Percentiles rank a stretch among this genome's conserved stretches.
Evolutionary conservation across 179 eudicot species (phyloP).

Genomic region (Drosera spatulata): DNA sequence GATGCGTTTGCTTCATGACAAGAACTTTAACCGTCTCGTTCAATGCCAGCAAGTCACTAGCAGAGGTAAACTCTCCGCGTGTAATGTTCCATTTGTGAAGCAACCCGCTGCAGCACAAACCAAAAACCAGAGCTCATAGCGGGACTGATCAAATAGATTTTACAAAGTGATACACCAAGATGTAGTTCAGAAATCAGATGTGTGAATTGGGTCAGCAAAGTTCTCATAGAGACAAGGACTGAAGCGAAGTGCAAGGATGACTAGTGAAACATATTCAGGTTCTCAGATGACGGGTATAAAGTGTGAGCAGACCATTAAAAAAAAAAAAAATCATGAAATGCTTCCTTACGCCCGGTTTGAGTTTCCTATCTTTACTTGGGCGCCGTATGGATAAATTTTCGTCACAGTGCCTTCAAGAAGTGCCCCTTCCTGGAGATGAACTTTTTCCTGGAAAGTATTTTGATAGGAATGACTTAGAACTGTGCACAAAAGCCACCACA

Average conservation of each 20-base stretch:
- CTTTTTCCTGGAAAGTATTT: constrained; percentile 32
- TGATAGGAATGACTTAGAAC: neutral
- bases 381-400: constrained; percentile 82
- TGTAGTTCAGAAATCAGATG: too few species aligned
- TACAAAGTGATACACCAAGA: too few species aligned
- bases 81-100: constrained; percentile 75
- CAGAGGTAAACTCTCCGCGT: constrained; percentile 32
- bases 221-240: too few species aligned
- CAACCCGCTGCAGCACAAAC: constrained; percentile 54
- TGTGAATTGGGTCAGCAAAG: too few species aligned
- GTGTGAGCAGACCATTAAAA: neutral
- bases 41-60: constrained; percentile 41
- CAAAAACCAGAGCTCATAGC: neutral
- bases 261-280: too few species aligned
- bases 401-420: constrained; percentile 77
- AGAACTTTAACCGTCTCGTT: constrained; percentile 84
- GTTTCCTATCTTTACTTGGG: constrained; percentile 77
- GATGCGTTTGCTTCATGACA: constrained; percentile 63
- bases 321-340: constrained; percentile 5
- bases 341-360: constrained; percentile 59
- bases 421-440: constrained; percentile 62
- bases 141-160: too few species aligned
- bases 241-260: too few species aligned
- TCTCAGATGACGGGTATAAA: neutral
- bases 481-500: too few species aligned